These are phyloP conservation scores for Diatrype stigma DNA, from an alignment of 2,329 filamentous ascomycete genomes.

Conservation along the genomic window DNA sequence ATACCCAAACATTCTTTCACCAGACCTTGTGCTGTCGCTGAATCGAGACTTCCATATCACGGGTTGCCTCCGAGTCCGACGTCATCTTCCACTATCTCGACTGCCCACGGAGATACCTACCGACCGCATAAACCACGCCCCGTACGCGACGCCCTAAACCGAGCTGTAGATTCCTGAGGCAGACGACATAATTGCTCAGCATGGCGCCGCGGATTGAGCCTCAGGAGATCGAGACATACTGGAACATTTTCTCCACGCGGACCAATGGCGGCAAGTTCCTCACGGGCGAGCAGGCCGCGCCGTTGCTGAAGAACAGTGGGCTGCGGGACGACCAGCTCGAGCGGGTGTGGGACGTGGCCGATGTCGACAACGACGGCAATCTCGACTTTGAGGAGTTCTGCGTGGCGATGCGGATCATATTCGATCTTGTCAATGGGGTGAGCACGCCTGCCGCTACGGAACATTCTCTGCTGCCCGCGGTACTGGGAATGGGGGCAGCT, in stretches of 20 bases:
- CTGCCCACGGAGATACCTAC: no score
- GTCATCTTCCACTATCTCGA: no score
- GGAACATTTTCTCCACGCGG: constrained; percentile 59
- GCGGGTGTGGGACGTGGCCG: constrained; percentile 92
- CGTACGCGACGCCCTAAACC: no score
- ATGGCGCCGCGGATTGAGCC: constrained; percentile 61
- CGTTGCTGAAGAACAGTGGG: constrained; percentile 60
- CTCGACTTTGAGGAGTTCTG: constrained; percentile 99
- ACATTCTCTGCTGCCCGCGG: constrained; percentile 17
- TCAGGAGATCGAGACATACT: constrained; percentile 61
- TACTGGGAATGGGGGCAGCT: background rate
- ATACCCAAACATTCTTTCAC: no score
- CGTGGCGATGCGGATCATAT: constrained; percentile 96
- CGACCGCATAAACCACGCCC: no score
- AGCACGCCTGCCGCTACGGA: constrained; percentile 21
- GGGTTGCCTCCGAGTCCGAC: no score
- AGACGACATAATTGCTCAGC: constrained; percentile 13
- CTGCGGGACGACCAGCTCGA: constrained; percentile 77
- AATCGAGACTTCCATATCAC: no score
- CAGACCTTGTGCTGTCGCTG: no score
- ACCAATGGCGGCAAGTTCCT: constrained; percentile 58
- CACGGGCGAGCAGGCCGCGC: constrained; percentile 58
- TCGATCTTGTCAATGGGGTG: constrained; percentile 93
- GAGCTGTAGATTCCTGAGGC: no score
- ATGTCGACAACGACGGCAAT: constrained; percentile 96